Evolutionary conservation across 2,329 filamentous ascomycete species (phyloP), one percentile per base, ranked within the genome.

Genomic region (Aspergillus glaucus): DNA sequence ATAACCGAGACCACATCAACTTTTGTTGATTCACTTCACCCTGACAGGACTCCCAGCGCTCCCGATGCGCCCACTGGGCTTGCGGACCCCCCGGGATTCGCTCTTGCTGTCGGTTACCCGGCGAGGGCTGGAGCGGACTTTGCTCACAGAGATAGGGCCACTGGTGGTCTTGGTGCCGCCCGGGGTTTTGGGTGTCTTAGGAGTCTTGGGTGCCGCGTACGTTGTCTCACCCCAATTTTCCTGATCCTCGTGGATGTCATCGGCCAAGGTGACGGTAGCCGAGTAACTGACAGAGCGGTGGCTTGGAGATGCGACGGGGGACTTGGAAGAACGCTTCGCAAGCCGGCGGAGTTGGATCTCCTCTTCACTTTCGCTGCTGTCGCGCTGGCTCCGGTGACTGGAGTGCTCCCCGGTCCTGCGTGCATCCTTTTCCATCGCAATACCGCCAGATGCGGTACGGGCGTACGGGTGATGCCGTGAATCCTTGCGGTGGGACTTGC

Each of bases 401-500:
- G 49, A 81, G 68, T 63, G 60, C 10, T 69, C 65, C 14, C 51
- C 54, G 19, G 46, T 46, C 46, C 59, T 59, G 19, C 57, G 55
- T 14, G 49, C 50, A 1, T 67, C 68, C 21, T 62, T 63, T 4
- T 71, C 68, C 19, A 66, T 50, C 15, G 63, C 57, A 26, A 79
- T 56, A 65, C 55, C 59, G 5, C 67, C 70, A 6, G 76, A 79
- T 6, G 76, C 68, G 21, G 77, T 79, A 49, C 84, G 79, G 45
- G 82, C 72, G 68, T 91, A 87, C 9, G 86, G 82, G 66, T 91
- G 81, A 58, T 88, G 86, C 22, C 86, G 82, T 37, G 79, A 80
- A 60, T 91, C 88, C 51, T 83, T 79, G 49, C 88, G 84, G 55
- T 84, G 85, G 14, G 86, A 87, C 77, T 98, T 97, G 53, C 93